Base-by-base conservation (phyloP, 208 protist genomes). In the Wallacemonas sp. region DNA sequence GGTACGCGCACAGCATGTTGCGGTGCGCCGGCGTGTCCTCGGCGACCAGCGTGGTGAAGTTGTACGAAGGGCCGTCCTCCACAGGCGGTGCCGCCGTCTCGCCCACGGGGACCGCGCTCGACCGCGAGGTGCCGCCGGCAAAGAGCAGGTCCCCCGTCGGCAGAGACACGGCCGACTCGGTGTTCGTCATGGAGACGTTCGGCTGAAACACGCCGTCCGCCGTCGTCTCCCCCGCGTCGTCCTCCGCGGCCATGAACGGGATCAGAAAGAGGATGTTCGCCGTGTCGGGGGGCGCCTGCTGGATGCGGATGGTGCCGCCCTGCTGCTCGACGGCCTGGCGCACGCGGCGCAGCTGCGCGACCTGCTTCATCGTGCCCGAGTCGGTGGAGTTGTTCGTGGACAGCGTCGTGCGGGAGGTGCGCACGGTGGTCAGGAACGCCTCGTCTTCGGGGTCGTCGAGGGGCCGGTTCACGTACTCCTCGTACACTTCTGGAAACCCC, bases 1-100 rank as follows among this genome's bases (percentile, higher is more conserved):
- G 71, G 65, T 84, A 95, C 20, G 77, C 72, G 42, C 89, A 97
- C 18, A 97, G 61, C 84, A 96, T 91, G 66, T 93, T 94, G 48
- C 91, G 81, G 52, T 96, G 87, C 10, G 84, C 84, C 39, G 91
- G 76, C 2, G 67, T 84, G 71, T 94, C 87, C 66, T 96, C 91
- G 38, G 82, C 87, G 10, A 96, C 79, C 46, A 93, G 82, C 33
- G 91, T 96, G 5, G 87, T 94, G 75, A 88, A 95, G 82, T 72
- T 86, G 64, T 81, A 77, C 44, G 45, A 68, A 16, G 69, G 82
- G 32, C 70, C 70, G 23, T 66, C 65, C 20, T 67, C 54, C n/a
- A 33, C 3, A n/a, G n/a, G n/a, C 20, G 26, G 5, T 32, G 50
- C 5, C 22, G 11, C 62, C 2, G 57, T 33, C 18, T 44, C 36